A percentile compares a stretch with the other conserved stretches of the same genome.
These are phyloP conservation scores for Exophiala xenobiotica DNA, from an alignment of 2,329 filamentous ascomycete genomes.

Conservation along the genomic window DNA sequence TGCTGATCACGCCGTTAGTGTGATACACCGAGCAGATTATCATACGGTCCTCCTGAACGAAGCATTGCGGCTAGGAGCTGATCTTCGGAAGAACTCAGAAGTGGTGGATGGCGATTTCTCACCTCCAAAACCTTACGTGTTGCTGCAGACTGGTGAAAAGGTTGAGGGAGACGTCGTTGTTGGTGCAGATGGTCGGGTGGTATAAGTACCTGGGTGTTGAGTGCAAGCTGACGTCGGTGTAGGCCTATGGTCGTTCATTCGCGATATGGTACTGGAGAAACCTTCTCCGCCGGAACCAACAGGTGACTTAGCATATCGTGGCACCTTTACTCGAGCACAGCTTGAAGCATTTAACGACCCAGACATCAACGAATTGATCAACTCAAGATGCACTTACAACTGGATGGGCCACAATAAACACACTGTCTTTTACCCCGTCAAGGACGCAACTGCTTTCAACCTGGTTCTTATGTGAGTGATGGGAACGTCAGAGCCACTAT, in stretches of 20 bases:
- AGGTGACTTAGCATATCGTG: slow-evolving; percentile 54
- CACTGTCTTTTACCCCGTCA: slow-evolving; percentile 13
- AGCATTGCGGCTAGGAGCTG: slow-evolving; percentile 41
- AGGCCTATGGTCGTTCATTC: slow-evolving; percentile 43
- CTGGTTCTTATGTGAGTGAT: slow-evolving; percentile 16
- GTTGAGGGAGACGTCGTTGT: slow-evolving; percentile 43
- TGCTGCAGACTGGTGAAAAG: slow-evolving; percentile 7
- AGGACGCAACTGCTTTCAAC: slow-evolving; percentile 10
- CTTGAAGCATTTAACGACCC: slow-evolving; percentile 10
- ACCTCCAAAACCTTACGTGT: slow-evolving; percentile 36
- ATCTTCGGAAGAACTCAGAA: slow-evolving; percentile 31
- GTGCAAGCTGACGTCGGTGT: not conserved
- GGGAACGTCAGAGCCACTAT: too few relatives aligned
- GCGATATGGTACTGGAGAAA: slow-evolving; percentile 45
- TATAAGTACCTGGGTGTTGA: not conserved
- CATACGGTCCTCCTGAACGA: slow-evolving; percentile 43
- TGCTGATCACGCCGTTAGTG: slow-evolving; percentile 1
- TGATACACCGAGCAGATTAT: slow-evolving; percentile 50
- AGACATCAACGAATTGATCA: slow-evolving; percentile 13
- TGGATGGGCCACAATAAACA: slow-evolving; percentile 17
- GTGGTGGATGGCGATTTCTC: slow-evolving; percentile 32
- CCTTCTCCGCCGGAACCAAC: slow-evolving; percentile 50
- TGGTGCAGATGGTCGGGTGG: slow-evolving; percentile 45
- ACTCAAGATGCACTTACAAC: slow-evolving; percentile 5
- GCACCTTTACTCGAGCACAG: slow-evolving; percentile 8